phyloP scores from a whole-genome alignment of 2,329 filamentous ascomycete species.

The Fulvia fulva region DNA sequence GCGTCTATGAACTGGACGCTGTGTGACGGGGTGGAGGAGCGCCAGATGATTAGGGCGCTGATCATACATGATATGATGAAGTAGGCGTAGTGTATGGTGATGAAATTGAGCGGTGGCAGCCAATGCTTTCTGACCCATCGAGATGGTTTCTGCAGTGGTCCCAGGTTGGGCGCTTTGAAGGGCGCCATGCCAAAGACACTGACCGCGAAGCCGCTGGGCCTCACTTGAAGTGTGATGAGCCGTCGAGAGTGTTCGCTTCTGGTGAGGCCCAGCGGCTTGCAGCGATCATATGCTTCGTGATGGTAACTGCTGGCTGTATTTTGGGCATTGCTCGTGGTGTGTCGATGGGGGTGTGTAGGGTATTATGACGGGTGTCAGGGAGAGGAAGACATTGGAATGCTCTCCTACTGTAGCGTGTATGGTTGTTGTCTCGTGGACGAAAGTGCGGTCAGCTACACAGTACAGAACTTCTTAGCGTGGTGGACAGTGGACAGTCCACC shows the following conservation, averaged over 20 bases:
- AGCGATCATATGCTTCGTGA: constrained; percentile 1
- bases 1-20: constrained; percentile 59
- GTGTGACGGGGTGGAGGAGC: constrained; percentile 48
- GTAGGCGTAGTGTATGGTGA: constrained; percentile 60
- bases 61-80: constrained; percentile 57
- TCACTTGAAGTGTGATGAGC: background rate
- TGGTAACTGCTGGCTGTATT: background rate
- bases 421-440: background rate
- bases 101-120: constrained; percentile 32
- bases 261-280: constrained; percentile 3
- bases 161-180: constrained; percentile 1
- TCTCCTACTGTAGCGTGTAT: background rate
- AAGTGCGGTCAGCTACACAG: background rate
- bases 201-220: background rate
- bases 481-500: no score
- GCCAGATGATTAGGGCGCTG: constrained; percentile 60
- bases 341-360: background rate
- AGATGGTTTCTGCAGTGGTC: constrained; percentile 16
- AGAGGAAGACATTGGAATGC: background rate
- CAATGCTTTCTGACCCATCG: constrained; percentile 16
- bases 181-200: background rate
- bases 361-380: background rate
- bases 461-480: background rate
- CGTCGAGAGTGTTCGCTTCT: constrained; percentile 7
- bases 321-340: background rate